phyloP scores from a whole-genome alignment of 805 yeast species.

The Zygosaccharomyces lentus region DNA sequence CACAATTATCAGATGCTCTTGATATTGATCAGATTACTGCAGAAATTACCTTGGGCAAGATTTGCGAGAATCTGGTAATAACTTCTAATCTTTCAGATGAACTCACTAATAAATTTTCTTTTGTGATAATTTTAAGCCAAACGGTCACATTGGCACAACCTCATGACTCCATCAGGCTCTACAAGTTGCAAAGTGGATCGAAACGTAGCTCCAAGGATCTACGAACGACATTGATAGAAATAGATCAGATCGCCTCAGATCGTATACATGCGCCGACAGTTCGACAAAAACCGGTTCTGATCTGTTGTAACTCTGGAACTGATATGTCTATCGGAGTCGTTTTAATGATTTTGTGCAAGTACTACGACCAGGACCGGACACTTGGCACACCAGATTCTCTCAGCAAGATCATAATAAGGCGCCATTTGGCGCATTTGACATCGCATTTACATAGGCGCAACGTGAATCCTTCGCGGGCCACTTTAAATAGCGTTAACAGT shows the following conservation, averaged over 20 bases:
- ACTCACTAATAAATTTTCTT: slow-evolving; percentile 11
- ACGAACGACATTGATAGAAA: slow-evolving; percentile 43
- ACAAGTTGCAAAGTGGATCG: slow-evolving; percentile 36
- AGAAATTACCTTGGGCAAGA: slow-evolving; percentile 22
- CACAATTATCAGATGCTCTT: slow-evolving; percentile 5
- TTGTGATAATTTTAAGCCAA: slow-evolving; percentile 23
- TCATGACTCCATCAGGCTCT: slow-evolving; percentile 7
- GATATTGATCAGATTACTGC: slow-evolving; percentile 21
- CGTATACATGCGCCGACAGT: neutral
- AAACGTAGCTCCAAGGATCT: slow-evolving; percentile 68
- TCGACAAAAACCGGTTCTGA: slow-evolving; percentile 31
- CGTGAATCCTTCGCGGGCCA: slow-evolving; percentile 72
- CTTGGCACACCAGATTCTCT: slow-evolving; percentile 16
- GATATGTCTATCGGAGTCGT: slow-evolving; percentile 65
- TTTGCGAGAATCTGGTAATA: slow-evolving; percentile 16
- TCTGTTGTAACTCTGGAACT: slow-evolving; percentile 60
- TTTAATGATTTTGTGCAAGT: slow-evolving; percentile 46
- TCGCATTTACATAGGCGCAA: slow-evolving; percentile 39
- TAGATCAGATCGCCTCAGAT: slow-evolving; percentile 33
- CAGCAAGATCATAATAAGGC: slow-evolving; percentile 51
- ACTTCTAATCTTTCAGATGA: slow-evolving; percentile 7
- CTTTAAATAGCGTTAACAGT: slow-evolving; percentile 66
- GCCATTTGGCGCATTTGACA: slow-evolving; percentile 50
- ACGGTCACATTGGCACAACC: slow-evolving; percentile 6
- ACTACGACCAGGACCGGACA: slow-evolving; percentile 44